Evolutionary conservation across 306 rosid species (phyloP).

Genomic region (Acmispon strigosus): DNA sequence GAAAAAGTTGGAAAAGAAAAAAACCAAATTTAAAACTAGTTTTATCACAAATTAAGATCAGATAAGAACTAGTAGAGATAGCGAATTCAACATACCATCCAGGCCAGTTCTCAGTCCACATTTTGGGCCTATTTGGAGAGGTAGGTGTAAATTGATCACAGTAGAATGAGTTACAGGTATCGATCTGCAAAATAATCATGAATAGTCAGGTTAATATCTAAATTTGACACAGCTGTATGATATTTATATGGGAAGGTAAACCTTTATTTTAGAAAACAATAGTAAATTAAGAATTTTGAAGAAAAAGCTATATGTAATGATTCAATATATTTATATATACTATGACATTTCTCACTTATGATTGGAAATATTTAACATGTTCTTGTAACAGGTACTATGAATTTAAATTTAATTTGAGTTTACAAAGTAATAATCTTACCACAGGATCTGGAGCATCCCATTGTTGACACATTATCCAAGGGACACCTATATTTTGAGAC

Average conservation of each 20-base stretch:
- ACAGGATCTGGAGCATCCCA: slow-evolving; percentile 95
- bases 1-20: neutral
- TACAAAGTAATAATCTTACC: slow-evolving; percentile 36
- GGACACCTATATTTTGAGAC: slow-evolving; percentile 77
- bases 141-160: slow-evolving; percentile 84
- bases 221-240: neutral
- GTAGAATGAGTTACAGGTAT: slow-evolving; percentile 89
- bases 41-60: neutral
- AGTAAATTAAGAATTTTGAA: neutral
- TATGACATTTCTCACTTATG: neutral
- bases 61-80: neutral
- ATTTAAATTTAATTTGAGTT: neutral
- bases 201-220: slow-evolving; percentile 7
- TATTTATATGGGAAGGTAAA: neutral
- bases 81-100: slow-evolving; percentile 65
- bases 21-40: neutral
- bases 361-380: neutral
- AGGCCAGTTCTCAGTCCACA: slow-evolving; percentile 99
- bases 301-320: neutral
- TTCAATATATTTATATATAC: neutral
- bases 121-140: slow-evolving; percentile 79
- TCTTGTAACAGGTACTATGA: neutral
- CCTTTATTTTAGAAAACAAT: neutral
- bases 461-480: slow-evolving; percentile 98
- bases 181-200: slow-evolving; percentile 54